Base-by-base conservation (phyloP, 306 rosid species). In the Pyrus betulifolia region DNA sequence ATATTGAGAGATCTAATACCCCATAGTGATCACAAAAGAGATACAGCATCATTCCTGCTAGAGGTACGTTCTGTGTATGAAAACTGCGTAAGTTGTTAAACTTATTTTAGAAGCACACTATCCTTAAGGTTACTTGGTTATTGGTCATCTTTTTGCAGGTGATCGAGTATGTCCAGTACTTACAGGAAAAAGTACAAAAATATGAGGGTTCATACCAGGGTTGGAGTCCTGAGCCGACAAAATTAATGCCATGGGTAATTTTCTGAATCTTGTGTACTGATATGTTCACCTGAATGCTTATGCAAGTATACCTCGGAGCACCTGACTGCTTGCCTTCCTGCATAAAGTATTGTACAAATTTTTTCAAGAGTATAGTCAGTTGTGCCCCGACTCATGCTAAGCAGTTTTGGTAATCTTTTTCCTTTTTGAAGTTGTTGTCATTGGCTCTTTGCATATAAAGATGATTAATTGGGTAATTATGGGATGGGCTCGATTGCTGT, bases 1-100 rank as follows among this genome's bases (percentile, higher is more conserved):
- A 87, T 88, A 85, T 82, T 96, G 89, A 92, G 99, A 90, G 98
- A 96, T 89, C 96, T 96, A 61, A 93, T 93, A 82, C 98, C 99
- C 69, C 90, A 96, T 28, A 87, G 99, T 83, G 96, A 96, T 79
- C 99, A 96, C 74, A 96, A 96, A 87, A 87, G 98, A 83, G 99
- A 96, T 80, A 96, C 99, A 0, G 98, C 98, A 11, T 96, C 99
- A 4, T 96, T 96, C 83, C 90, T 96, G 71, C 80, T 96, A 46
- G 98, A 96, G 99, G 99, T 96, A 87, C 59, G 9, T 73, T 69
- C 25, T 42, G 54, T 23, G 38, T 72, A 18, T 54, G 46, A 74
- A 76, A 38, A 17, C 75, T 49, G 33, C 58, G 40, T 54, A 58
- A 80, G 21, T 30, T 45, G 31, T 45, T 76, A 65, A 22, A 12